Evolutionary conservation across 1,284 basidiomycete genomes (phyloP).

Genomic region (Austroboletus novae-zelandiae): DNA sequence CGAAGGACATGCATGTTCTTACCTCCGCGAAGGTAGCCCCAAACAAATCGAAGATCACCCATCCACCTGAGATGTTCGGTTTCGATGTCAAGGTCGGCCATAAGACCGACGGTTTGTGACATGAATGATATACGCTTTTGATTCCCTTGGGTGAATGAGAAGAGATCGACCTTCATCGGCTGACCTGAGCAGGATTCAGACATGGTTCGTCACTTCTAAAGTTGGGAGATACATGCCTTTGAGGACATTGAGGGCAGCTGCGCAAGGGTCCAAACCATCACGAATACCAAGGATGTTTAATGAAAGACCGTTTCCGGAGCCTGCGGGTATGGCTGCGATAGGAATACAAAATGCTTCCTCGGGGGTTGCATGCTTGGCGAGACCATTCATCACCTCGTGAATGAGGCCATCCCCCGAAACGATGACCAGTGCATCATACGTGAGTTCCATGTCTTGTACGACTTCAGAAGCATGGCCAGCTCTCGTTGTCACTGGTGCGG

Average conservation of each 20-base stretch:
- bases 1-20: slow-evolving; percentile 15
- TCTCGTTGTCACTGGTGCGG: slow-evolving; percentile 64
- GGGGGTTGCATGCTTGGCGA: slow-evolving; percentile 72
- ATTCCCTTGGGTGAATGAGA: slow-evolving; percentile 71
- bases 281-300: slow-evolving; percentile 70
- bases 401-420: slow-evolving; percentile 90
- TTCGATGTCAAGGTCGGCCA: slow-evolving; percentile 88
- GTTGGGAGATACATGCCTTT: slow-evolving; percentile 59
- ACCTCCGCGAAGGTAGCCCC: slow-evolving; percentile 79
- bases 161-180: slow-evolving; percentile 78
- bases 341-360: slow-evolving; percentile 72
- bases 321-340: slow-evolving; percentile 85
- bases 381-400: slow-evolving; percentile 92
- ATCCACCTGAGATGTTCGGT: slow-evolving; percentile 91
- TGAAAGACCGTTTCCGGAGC: slow-evolving; percentile 80
- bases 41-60: slow-evolving; percentile 89
- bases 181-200: slow-evolving; percentile 43
- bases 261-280: slow-evolving; percentile 73
- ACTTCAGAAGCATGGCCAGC: slow-evolving; percentile 74
- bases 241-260: slow-evolving; percentile 81
- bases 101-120: slow-evolving; percentile 84
- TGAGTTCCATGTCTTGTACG: slow-evolving; percentile 56
- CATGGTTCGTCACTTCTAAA: not conserved
- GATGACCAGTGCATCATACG: slow-evolving; percentile 77
- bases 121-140: slow-evolving; percentile 84